These are phyloP conservation scores for Coprinopsis sp. DNA, from an alignment of 768 basidiomycete genomes.

Conservation along the genomic window DNA sequence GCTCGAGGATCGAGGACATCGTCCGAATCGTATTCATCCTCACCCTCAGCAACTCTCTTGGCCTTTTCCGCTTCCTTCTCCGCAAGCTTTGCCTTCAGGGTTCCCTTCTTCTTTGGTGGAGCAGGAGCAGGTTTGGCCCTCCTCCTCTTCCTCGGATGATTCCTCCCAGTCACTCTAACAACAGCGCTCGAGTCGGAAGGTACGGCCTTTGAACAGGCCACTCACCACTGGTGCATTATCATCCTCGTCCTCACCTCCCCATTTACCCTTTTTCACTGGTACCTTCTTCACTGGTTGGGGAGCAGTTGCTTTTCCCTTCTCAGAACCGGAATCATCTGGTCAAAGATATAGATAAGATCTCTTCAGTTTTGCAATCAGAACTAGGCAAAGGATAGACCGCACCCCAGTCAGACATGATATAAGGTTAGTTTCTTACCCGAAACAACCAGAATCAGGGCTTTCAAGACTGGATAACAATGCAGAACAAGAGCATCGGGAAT, in stretches of 20 bases:
- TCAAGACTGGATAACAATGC: background rate
- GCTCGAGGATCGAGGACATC: constrained; percentile 75
- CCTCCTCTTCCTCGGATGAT: constrained; percentile 44
- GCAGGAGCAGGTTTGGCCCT: constrained; percentile 53
- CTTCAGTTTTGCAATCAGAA: constrained; percentile 10
- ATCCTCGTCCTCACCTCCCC: constrained; percentile 92
- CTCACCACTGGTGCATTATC: constrained; percentile 73
- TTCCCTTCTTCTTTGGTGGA: constrained; percentile 88
- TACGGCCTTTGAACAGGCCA: too few species aligned
- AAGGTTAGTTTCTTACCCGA: background rate
- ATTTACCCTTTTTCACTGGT: constrained; percentile 35
- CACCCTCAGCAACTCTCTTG: constrained; percentile 38
- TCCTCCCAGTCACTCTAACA: constrained; percentile 98
- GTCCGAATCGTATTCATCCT: constrained; percentile 62
- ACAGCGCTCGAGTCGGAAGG: too few species aligned
- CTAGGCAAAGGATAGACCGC: constrained; percentile 1
- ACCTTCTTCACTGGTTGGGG: constrained; percentile 20
- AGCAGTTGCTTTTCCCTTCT: constrained; percentile 16
- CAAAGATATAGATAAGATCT: background rate
- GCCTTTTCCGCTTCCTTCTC: constrained; percentile 81
- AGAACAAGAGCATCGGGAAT: too few species aligned
- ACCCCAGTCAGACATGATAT: constrained; percentile 39
- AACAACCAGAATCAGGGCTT: background rate
- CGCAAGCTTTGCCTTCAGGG: constrained; percentile 85
- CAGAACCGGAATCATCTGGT: constrained; percentile 10